Evolutionary conservation across 2,329 filamentous ascomycete species (phyloP).

Genomic region (Cryphonectria naterciae): DNA sequence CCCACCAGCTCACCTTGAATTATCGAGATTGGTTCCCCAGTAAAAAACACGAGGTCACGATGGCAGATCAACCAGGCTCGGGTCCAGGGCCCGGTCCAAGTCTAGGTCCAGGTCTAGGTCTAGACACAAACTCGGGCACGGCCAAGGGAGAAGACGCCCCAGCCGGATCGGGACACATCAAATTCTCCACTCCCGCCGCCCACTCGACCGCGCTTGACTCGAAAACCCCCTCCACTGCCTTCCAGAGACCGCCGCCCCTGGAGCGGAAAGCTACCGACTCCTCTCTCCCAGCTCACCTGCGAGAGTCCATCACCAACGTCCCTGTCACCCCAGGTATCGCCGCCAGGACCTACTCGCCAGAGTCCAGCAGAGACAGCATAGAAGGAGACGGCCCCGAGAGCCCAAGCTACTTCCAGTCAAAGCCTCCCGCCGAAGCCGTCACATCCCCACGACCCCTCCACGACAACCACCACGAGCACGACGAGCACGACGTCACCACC

Average conservation of each 20-base stretch:
- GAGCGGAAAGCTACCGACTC: constrained; percentile 31
- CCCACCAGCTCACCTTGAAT: neutral
- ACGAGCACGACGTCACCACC: neutral
- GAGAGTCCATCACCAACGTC: constrained; percentile 39
- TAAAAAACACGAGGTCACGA: constrained; percentile 24
- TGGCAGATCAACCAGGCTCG: constrained; percentile 26
- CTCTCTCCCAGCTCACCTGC: constrained; percentile 41
- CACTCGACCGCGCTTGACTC: constrained; percentile 17
- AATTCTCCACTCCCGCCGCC: constrained; percentile 28
- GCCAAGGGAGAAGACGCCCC: constrained; percentile 26
- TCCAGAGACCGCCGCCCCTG: constrained; percentile 18
- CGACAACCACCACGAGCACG: neutral
- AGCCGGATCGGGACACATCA: constrained; percentile 27
- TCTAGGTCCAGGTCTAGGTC: neutral
- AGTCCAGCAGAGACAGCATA: constrained; percentile 30
- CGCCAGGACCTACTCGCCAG: constrained; percentile 38
- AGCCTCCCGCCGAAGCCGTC: constrained; percentile 31
- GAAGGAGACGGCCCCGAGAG: constrained; percentile 22
- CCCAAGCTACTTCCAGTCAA: constrained; percentile 40
- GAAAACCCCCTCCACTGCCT: constrained; percentile 17
- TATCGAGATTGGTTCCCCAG: constrained; percentile 18
- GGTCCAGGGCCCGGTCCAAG: neutral
- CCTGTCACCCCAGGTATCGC: constrained; percentile 48
- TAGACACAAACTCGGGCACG: constrained; percentile 2
- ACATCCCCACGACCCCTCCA: constrained; percentile 33